These are phyloP conservation scores for Cochlearia excelsa DNA, from an alignment of 345 rosid species.

Conservation along the genomic window DNA sequence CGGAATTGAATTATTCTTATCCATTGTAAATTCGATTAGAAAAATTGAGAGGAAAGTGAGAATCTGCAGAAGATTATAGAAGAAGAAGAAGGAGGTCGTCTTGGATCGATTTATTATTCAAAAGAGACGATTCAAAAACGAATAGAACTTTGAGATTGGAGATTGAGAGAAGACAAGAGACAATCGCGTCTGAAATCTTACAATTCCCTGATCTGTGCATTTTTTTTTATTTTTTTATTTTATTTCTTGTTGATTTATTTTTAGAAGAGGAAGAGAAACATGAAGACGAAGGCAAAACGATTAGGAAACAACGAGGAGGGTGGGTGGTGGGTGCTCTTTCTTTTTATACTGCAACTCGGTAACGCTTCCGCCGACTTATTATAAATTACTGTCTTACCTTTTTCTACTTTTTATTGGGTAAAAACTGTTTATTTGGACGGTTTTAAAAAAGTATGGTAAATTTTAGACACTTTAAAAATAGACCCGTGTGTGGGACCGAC, in stretches of 20 bases:
- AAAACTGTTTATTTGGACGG: no score
- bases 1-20: constrained; percentile 33
- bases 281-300: constrained; percentile 5
- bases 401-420: no score
- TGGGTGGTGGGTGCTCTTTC: no score
- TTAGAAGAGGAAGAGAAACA: constrained; percentile 20
- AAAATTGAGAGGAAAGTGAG: constrained; percentile 14
- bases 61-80: constrained; percentile 58
- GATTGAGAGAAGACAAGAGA: constrained; percentile 28
- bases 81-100: constrained; percentile 55
- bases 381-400: no score
- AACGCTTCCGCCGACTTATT: no score
- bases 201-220: constrained; percentile 35
- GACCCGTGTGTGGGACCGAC: no score
- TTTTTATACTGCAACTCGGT: no score
- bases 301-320: no score
- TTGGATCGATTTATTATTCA: constrained; percentile 28
- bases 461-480: no score
- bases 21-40: constrained; percentile 37
- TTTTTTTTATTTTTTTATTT: not conserved
- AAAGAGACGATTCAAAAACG: constrained; percentile 34
- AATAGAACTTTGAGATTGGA: constrained; percentile 34
- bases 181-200: constrained; percentile 26
- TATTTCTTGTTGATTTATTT: not conserved
- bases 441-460: no score